Base-by-base conservation (phyloP, 2,329 filamentous ascomycete genomes). In the Exophiala viscosa region DNA sequence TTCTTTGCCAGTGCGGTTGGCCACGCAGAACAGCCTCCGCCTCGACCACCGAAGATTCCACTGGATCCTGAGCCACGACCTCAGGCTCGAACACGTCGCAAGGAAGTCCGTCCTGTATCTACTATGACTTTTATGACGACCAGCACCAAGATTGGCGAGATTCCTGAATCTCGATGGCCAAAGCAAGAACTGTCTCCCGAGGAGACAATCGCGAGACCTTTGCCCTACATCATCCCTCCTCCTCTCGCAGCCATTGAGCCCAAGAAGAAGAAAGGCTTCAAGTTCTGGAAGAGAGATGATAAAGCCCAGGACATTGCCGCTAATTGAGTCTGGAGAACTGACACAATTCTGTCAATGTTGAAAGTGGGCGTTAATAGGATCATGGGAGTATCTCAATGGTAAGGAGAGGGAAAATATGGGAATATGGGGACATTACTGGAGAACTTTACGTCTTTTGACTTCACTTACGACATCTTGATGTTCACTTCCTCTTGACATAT, bases 131-230 rank as follows among this genome's bases (percentile, higher is more conserved):
- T 87, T 66, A 85, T 87, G 82, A 78, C 84, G 4, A 76, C 83
- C 36, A 83, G 80, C 66, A 87, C 85, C 74, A 86, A 86, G 69
- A 81, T 85, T 34, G 82, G 82, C 46, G 74, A 77, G 57, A 77
- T 73, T 0, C 61, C 83, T 2, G 69, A 73, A 18, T 65, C 70
- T 3, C 44, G 38, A 35, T 48, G 51, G 45, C 50, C 36, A 11
- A 51, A 55, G 15, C 23, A 45, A 36, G 20, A 32, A 6, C 43
- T 55, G 10, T 44, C 54, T 5, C 44, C 40, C 3, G 51, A 52
- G 28, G 48, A 56, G 31, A 33, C 38, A 18, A 40, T 14, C 14
- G 40, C 48, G 34, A 46, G 40, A 13, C 48, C 42, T 44, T 20
- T 57, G 46, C 45, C 58, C 6, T 55, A 59, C 43, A 45, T 43